These are phyloP conservation scores for Cryptococcus depauperatus DNA, from an alignment of 1,284 basidiomycete species.

Conservation along the genomic window DNA sequence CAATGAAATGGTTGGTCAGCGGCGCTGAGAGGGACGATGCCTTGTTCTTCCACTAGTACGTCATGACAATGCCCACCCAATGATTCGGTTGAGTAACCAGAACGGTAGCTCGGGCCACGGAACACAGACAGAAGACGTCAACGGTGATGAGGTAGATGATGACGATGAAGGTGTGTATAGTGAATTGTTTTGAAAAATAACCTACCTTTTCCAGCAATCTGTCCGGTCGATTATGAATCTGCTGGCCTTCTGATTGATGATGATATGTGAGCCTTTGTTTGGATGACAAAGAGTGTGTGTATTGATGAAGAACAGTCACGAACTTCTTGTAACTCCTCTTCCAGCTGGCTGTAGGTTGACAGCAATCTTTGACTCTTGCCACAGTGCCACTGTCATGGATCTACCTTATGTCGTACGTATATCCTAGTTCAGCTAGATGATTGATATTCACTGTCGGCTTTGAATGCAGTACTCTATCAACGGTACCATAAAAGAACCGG, in stretches of 20 bases:
- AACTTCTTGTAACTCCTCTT: conserved; percentile 56
- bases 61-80: conserved; percentile 8
- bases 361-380: conserved; percentile 66
- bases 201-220: conserved; percentile 56
- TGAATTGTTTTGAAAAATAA: not conserved
- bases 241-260: conserved; percentile 75
- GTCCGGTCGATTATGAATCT: conserved; percentile 67
- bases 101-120: conserved; percentile 68
- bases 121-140: conserved; percentile 61
- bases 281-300: no score
- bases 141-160: conserved; percentile 56
- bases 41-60: conserved; percentile 82
- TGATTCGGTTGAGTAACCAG: no score
- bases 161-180: conserved; percentile 50
- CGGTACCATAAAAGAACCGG: conserved; percentile 87
- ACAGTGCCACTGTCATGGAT: conserved; percentile 48
- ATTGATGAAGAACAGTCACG: conserved; percentile 18
- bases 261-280: no score
- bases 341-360: conserved; percentile 79
- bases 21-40: conserved; percentile 74
- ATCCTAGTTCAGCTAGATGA: not conserved
- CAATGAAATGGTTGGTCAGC: conserved; percentile 83
- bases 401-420: conserved; percentile 51
- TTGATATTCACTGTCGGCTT: not conserved
- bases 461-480: conserved; percentile 77